Evolutionary conservation across 768 basidiomycete genomes (phyloP), one percentile per base, ranked within the genome.

Genomic region (Lactifluus piperatus): DNA sequence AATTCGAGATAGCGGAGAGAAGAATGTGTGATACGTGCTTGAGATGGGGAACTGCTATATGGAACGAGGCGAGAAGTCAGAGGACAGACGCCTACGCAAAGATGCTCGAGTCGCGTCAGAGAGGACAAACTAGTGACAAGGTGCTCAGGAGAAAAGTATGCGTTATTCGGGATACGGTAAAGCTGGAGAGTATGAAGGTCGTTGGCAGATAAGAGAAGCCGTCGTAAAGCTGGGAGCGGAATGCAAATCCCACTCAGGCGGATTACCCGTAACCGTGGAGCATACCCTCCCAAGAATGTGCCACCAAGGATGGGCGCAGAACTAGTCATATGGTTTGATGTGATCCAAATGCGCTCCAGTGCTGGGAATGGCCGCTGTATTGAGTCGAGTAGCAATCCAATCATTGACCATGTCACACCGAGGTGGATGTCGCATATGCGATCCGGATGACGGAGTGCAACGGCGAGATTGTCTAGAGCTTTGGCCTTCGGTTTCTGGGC

Each of bases 281-380:
- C 34, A 27, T 51, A 58, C 43, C 44, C 57, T n/a, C 57, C 45
- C 16, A 58, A 20, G 27, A 46, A 52, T 13, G 4, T 5, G 4
- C 3, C 11, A 39, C 36, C 36, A 11, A 58, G 13, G 36, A 68
- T 7, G 0, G 1, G 43, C 76, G 70, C 57, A 79, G 79, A 2
- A 61, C 56, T 20, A 68, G 67, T 14, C 77, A 67, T 0, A 77
- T 54, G 2, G 64, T 34, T 26, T 60, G 20, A 78, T 68, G 49
- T 73, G 60, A 13, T 57, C 1, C 41, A 51, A 20, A 65, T 55
- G 0, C 44, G 49, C 27, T 39, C 18, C 2, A 48, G 59, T 51
- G 13, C 64, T 53, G 4, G 56, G 62, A 47, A 63, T 26, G 71
- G 32, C 72, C 41, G 63, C 65, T 30, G 66, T 66, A 62, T 6